Conservation (phyloP, 305 asterid species). For the Striga hermonthica region DNA sequence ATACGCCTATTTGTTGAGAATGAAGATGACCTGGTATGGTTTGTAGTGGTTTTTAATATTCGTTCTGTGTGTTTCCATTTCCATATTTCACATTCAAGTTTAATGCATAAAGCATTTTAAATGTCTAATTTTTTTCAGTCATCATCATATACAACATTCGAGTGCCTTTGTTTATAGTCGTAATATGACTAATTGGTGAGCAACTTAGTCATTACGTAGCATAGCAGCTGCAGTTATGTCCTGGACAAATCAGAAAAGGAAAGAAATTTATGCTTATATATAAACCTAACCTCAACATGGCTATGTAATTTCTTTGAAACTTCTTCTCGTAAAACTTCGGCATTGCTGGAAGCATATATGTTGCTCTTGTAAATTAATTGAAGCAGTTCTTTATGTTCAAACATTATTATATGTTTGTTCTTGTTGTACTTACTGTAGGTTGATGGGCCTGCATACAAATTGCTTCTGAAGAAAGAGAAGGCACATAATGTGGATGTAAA, state of each 20-base stretch:
- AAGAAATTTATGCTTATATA: not conserved
- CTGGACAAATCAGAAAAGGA: not conserved
- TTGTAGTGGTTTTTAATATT: constrained; percentile 1
- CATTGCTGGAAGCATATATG: not conserved
- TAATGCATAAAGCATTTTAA: not conserved
- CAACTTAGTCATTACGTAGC: not conserved
- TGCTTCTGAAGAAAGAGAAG: constrained; percentile 73
- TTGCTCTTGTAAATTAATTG: constrained; percentile 11
- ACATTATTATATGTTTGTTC: constrained; percentile 13
- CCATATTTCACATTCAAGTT: constrained; percentile 2
- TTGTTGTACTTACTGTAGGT: constrained; percentile 39
- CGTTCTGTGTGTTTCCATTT: constrained; percentile 14
- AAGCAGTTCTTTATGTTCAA: not conserved
- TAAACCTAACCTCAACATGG: not conserved
- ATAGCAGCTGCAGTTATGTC: not conserved
- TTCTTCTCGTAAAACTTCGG: not conserved
- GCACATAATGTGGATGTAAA: constrained; percentile 95
- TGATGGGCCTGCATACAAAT: constrained; percentile 60
- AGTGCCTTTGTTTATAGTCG: not conserved
- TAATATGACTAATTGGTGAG: not conserved
- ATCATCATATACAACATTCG: not conserved
- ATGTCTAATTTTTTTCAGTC: not conserved
- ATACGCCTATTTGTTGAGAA: constrained; percentile 76
- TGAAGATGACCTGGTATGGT: constrained; percentile 55
- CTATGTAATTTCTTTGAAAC: not conserved